Base-by-base conservation (phyloP, 2,329 filamentous ascomycete species). In the Ceratocystis papillata region DNA sequence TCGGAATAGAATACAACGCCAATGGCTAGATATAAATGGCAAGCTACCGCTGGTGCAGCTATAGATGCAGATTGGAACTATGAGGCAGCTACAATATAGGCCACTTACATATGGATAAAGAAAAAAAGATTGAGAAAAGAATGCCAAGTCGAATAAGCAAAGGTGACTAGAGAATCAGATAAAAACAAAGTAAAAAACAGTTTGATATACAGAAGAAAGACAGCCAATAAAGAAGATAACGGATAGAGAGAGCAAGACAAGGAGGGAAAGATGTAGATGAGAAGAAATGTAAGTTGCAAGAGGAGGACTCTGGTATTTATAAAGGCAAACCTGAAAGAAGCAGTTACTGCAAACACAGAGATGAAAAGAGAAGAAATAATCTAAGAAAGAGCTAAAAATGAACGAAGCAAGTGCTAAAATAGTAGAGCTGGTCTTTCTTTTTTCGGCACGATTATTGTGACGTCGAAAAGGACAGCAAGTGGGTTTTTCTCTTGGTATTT, bases 381-480 rank as follows among this genome's bases (percentile, higher is more conserved):
- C 12, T 25, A 15, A 25, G 48, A 53, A 53, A 25, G 48, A 25
- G 48, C 20, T 17, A 15, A 25, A 17, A 33, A 33, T 41, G 53
- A 59, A n/a, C 3, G 33, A 33, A 30, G 53, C 28, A 59, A 59
- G 12, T 59, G 28, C 41, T 45, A 63, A 48, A 63, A 63, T 48
- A 48, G 28, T 50, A 41, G 44, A 45, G 25, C 46, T 25, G 22
- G 20, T 48, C 61, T 63, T 41, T 62, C 33, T 59, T 59, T 59
- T 17, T 59, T 30, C 28, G 12, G 25, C 15, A 25, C 15, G 15
- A 30, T 37, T 30, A 30, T n/a, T 7, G 53, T 59, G 53, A 59
- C 53, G 53, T 37, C 17, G 69, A 67, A 70, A 69, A 59, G 69
- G 65, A 68, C 68, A 69, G 69, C 71, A 69, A 59, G 61, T 50